Base-by-base conservation (phyloP, 1,284 basidiomycete genomes). In the Sphaerobolus stellatus region DNA sequence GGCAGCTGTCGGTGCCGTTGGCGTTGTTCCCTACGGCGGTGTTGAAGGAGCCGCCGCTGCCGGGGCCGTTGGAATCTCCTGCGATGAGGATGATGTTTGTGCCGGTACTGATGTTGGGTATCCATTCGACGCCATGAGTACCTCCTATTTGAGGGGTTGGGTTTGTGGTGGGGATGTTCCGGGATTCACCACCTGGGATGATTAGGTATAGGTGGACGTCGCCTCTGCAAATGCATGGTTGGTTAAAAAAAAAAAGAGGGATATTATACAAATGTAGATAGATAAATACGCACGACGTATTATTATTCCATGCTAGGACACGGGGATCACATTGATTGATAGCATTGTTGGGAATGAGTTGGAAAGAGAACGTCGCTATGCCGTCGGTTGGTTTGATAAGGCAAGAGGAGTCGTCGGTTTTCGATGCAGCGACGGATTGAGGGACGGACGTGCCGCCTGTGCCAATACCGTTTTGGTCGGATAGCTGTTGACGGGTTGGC, bases 131-230 rank as follows among this genome's bases (percentile, higher is more conserved):
- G 3, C 86, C 86, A 3, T 69, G 77, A 14, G 38, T 47, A 4
- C 86, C 86, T 58, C 81, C 68, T 0, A 62, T 64, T 27, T 5
- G 58, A 52, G 0, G 76, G 7, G 71, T 68, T 1, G 81, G 77
- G 1, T 62, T 31, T 6, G 72, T 73, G 52, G 75, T 54, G 1
- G 84, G 82, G 52, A 91, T 79, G 6, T 74, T 64, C 64, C 90
- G 90, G 0, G 88, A 86, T 49, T 88, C 71, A 14, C 89, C 89
- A 2, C 88, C 89, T 1, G 89, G 90, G 30, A 92, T 90, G 40
- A 90, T 73, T 7, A 87, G 88, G 38, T 82, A 73, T 66, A 91
- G 86, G 29, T 68, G 76, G 3, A 82, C 76, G 2, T 65, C 77
- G n/a, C n/a, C n/a, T 9, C 86, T 86, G 56, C 34, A 46, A 13